A percentile compares a stretch with the other conserved stretches of the same genome.
phyloP scores from a whole-genome alignment of 2,329 filamentous ascomycete species.

The Teratosphaeria zuluensis region DNA sequence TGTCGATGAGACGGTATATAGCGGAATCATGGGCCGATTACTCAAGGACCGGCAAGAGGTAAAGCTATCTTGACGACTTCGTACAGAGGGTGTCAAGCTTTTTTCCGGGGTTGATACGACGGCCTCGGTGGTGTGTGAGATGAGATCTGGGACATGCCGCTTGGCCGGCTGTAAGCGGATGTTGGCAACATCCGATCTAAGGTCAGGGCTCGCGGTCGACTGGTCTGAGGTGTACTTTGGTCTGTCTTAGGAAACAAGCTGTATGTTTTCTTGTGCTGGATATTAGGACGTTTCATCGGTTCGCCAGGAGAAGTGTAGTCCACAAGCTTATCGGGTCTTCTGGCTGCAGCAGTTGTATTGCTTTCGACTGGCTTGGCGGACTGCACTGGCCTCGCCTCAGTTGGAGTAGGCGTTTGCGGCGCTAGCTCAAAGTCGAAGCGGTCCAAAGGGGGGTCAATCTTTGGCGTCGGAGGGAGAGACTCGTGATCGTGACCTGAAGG shows the following conservation, averaged over 20 bases:
- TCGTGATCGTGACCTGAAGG: conserved; percentile 14
- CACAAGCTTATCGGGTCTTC: conserved; percentile 6
- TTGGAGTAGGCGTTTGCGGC: not conserved
- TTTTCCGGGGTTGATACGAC: conserved; percentile 18
- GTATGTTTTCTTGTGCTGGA: conserved; percentile 12
- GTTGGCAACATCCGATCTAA: conserved; percentile 1
- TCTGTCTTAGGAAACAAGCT: conserved; percentile 16
- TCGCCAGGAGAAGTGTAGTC: conserved; percentile 9
- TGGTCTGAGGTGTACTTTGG: not conserved
- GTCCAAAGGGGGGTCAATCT: conserved; percentile 16
- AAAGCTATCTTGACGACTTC: conserved; percentile 19
- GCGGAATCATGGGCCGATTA: conserved; percentile 8
- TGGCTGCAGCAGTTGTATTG: conserved; percentile 6
- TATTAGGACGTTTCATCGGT: not conserved
- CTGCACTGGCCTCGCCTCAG: conserved; percentile 6
- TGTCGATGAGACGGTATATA: conserved; percentile 14
- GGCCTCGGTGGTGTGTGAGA: conserved; percentile 9
- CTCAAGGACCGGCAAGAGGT: conserved; percentile 9
- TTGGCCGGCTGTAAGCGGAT: not conserved
- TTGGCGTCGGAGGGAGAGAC: conserved; percentile 10
- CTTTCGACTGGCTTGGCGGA: conserved; percentile 4
- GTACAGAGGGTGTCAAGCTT: conserved; percentile 14
- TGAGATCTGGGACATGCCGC: not conserved
- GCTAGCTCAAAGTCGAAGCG: conserved; percentile 22
- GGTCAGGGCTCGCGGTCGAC: not conserved